Percentiles rank a stretch among this genome's conserved stretches.
Evolutionary conservation across 2,329 filamentous ascomycete species (phyloP).

Genomic region (Cladosporium oxysporum): DNA sequence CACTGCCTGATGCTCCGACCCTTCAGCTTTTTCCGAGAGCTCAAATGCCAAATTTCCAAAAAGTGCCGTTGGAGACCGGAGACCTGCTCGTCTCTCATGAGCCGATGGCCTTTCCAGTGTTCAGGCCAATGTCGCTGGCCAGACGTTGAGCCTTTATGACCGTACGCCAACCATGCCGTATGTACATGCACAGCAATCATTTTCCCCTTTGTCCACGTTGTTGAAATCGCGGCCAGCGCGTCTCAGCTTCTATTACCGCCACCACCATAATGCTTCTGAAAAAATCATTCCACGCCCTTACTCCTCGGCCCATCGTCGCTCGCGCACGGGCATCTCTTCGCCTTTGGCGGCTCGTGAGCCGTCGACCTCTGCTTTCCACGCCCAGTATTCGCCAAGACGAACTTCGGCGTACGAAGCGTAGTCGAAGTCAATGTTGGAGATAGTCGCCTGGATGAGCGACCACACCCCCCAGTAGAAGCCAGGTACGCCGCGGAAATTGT

Average conservation of each 20-base stretch:
- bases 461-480: conserved; percentile 93
- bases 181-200: not conserved
- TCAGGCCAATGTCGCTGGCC: not conserved
- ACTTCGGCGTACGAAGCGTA: conserved; percentile 89
- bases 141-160: not conserved
- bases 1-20: not conserved
- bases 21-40: not conserved
- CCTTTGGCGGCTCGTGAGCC: conserved; percentile 59
- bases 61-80: not conserved
- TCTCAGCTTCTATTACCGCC: conserved; percentile 10
- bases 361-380: conserved; percentile 76
- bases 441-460: conserved; percentile 90
- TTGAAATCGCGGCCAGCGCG: conserved; percentile 5
- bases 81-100: not conserved
- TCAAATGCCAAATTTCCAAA: not conserved
- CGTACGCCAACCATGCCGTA: not conserved
- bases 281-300: conserved; percentile 2
- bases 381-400: conserved; percentile 87
- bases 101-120: not conserved
- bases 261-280: not conserved
- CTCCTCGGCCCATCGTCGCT: conserved; percentile 75
- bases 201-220: not conserved
- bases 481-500: conserved; percentile 82
- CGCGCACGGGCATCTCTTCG: conserved; percentile 69
- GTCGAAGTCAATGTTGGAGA: conserved; percentile 95